Conservation (phyloP, 2,329 filamentous ascomycete species). For the Didymella segeticola region DNA sequence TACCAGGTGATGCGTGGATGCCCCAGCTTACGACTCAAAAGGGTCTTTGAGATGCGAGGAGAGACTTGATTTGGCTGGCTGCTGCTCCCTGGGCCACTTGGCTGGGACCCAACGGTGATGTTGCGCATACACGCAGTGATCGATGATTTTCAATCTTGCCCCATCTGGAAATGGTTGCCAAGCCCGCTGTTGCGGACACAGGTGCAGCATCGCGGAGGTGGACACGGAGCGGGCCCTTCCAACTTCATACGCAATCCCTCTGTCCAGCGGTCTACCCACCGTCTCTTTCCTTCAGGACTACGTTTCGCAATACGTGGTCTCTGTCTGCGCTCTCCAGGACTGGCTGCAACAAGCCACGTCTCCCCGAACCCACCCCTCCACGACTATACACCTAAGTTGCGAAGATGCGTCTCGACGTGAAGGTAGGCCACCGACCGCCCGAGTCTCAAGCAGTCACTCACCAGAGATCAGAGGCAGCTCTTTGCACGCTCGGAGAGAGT, state of each 20-base stretch:
- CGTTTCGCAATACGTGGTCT: constrained; percentile 5
- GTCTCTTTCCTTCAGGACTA: not conserved
- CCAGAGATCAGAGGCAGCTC: constrained; percentile 70
- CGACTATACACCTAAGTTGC: constrained; percentile 32
- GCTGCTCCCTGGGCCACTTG: not conserved
- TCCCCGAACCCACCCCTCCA: constrained; percentile 40
- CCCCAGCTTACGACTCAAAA: not conserved
- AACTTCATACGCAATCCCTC: constrained; percentile 10
- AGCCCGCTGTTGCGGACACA: constrained; percentile 41
- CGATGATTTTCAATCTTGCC: constrained; percentile 28
- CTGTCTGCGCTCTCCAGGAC: constrained; percentile 33
- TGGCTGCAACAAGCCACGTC: constrained; percentile 51
- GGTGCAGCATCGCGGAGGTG: constrained; percentile 16
- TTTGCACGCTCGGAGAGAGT: constrained; percentile 93
- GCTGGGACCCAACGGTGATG: constrained; percentile 17
- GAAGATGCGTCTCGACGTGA: constrained; percentile 56
- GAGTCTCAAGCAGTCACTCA: constrained; percentile 43
- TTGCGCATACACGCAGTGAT: constrained; percentile 33
- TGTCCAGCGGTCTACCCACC: constrained; percentile 6
- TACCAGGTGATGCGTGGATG: not conserved
- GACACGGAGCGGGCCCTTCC: constrained; percentile 9
- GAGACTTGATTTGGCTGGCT: not conserved
- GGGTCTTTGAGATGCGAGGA: not conserved
- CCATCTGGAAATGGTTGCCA: constrained; percentile 35
- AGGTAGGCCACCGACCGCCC: constrained; percentile 39